Conservation (phyloP, 208 protist genomes). For the Trypanosomatidae sp. region DNA sequence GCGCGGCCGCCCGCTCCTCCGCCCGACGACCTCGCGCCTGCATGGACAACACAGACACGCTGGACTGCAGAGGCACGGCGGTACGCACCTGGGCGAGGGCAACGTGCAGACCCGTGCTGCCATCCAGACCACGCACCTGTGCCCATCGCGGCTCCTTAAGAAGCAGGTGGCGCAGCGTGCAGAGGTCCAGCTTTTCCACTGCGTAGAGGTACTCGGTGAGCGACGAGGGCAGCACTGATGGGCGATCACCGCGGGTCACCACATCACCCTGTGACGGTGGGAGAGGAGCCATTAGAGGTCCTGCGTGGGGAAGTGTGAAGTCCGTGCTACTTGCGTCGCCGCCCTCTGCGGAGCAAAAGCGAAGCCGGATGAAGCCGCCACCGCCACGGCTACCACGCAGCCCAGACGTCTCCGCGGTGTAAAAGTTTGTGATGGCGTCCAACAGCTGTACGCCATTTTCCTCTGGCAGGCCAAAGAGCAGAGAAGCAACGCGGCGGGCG, state of each 20-base stretch:
- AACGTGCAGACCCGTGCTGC: constrained; percentile 54
- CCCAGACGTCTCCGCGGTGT: too few relatives aligned
- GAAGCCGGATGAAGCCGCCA: too few relatives aligned
- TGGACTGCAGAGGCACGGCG: neutral
- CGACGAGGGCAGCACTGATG: constrained; percentile 29
- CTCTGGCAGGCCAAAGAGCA: neutral
- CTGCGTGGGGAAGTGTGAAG: too few relatives aligned
- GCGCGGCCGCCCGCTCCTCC: constrained; percentile 11
- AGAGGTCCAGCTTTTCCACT: constrained; percentile 60
- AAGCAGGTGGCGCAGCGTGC: constrained; percentile 43
- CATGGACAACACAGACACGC: neutral
- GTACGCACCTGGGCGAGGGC: constrained; percentile 29
- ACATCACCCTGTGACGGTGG: too few relatives aligned
- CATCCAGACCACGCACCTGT: constrained; percentile 49
- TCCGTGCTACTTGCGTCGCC: too few relatives aligned
- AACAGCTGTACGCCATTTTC: too few relatives aligned
- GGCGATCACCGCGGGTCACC: too few relatives aligned
- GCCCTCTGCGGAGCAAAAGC: too few relatives aligned
- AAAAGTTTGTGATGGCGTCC: too few relatives aligned
- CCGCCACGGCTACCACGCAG: too few relatives aligned
- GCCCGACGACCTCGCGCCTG: too few relatives aligned
- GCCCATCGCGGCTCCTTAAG: constrained; percentile 24
- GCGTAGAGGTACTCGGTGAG: constrained; percentile 61
- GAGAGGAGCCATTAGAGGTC: too few relatives aligned
- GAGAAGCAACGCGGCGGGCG: neutral